Evolutionary conservation across 768 basidiomycete genomes (phyloP).

Genomic region (Rhodosporidiobolus sp.): DNA sequence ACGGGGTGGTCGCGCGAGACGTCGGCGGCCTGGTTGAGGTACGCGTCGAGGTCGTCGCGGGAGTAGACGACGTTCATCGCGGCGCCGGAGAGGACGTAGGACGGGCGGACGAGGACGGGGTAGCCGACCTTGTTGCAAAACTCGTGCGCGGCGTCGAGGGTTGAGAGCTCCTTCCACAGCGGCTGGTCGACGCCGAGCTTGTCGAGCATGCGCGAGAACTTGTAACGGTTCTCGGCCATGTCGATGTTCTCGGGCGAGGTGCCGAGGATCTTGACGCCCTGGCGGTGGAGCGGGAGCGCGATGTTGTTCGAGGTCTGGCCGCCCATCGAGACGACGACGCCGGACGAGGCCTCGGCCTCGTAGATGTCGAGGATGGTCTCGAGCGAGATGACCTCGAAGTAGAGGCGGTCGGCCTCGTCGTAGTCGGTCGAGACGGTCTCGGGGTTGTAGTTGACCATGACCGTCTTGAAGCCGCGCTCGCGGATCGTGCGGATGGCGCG

Average conservation of each 20-base stretch:
- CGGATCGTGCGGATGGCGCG: conserved; percentile 93
- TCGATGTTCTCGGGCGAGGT: conserved; percentile 99
- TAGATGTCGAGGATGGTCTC: conserved; percentile 97
- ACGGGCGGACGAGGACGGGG: conserved; percentile 93
- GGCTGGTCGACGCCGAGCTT: conserved; percentile 99
- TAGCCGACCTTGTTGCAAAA: conserved; percentile 94
- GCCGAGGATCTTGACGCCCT: conserved; percentile 97
- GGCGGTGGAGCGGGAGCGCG: conserved; percentile 86
- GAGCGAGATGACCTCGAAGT: conserved; percentile 97
- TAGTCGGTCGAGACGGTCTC: conserved; percentile 99
- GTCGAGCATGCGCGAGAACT: conserved; percentile 96
- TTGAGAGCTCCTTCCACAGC: conserved; percentile 91
- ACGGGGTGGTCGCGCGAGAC: conserved; percentile 96
- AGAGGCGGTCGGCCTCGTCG: conserved; percentile 95
- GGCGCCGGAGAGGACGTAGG: conserved; percentile 97
- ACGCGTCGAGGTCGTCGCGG: conserved; percentile 80
- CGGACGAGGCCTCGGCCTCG: conserved; percentile 79
- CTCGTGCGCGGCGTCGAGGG: conserved; percentile 74
- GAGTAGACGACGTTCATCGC: conserved; percentile 99
- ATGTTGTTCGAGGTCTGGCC: conserved; percentile 98
- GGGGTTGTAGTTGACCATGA: conserved; percentile 99
- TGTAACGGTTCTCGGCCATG: conserved; percentile 97
- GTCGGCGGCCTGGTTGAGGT: conserved; percentile 89
- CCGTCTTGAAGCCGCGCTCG: conserved; percentile 86
- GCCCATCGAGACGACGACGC: conserved; percentile 96